Conservation (phyloP, 192 early-diverging fungal genomes). For the Coemansia sp. region DNA sequence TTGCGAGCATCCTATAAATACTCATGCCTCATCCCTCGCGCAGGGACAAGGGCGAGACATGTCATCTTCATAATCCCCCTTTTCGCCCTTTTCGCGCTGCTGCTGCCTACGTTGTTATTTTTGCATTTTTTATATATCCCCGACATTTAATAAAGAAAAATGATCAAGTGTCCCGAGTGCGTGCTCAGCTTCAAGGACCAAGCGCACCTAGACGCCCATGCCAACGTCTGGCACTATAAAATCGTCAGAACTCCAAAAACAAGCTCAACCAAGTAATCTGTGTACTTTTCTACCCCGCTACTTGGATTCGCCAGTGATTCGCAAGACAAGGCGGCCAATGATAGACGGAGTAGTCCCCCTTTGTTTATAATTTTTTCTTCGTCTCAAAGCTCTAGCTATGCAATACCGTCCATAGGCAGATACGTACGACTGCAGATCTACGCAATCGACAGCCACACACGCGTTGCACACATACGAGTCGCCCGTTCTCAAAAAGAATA, state of each 20-base stretch:
- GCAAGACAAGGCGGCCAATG: neutral
- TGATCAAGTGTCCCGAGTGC: conserved; percentile 49
- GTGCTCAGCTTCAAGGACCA: conserved; percentile 36
- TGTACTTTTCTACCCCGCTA: too few relatives aligned
- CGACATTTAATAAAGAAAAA: neutral
- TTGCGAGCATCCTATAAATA: neutral
- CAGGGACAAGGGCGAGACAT: neutral
- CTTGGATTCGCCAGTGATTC: neutral
- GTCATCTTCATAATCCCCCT: neutral
- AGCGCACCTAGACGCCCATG: conserved; percentile 27
- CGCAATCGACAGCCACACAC: neutral
- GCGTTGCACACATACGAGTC: neutral
- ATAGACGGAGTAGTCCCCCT: neutral
- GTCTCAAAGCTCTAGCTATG: neutral
- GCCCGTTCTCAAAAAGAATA: too few relatives aligned
- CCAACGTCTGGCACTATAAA: conserved; percentile 53
- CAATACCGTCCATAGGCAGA: neutral
- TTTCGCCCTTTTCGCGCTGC: neutral
- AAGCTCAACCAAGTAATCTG: neutral
- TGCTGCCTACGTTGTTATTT: neutral
- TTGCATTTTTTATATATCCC: neutral
- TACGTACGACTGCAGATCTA: neutral
- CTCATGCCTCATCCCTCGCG: neutral
- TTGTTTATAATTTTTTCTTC: neutral
- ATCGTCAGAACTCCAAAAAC: neutral